These are phyloP conservation scores for Silene latifolia DNA, from an alignment of 148 eudicot species.

Conservation along the genomic window DNA sequence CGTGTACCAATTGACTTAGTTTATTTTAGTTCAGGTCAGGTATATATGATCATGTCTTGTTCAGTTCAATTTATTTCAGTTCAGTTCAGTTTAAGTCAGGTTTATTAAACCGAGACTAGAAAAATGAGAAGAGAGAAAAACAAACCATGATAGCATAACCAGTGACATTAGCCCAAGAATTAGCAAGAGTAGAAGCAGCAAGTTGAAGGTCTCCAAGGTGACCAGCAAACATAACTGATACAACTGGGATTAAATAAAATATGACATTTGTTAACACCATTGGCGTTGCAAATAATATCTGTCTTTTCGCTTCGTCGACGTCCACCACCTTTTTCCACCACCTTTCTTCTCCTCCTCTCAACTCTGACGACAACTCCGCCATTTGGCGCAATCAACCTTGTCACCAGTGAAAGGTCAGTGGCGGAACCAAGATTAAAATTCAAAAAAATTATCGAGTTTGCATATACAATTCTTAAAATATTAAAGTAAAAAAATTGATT, in stretches of 20 bases:
- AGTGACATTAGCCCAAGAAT: constrained; percentile 74
- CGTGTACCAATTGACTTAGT: too few species aligned
- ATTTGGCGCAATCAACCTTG: background rate
- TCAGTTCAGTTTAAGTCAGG: background rate
- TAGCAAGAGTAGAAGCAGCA: constrained; percentile 76
- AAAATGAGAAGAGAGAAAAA: background rate
- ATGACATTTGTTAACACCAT: constrained; percentile 66
- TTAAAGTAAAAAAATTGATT: too few species aligned
- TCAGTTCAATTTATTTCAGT: background rate
- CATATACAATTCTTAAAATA: too few species aligned
- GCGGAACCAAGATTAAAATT: background rate
- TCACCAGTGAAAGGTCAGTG: background rate
- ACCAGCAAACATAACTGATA: constrained; percentile 81
- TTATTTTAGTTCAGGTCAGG: too few species aligned
- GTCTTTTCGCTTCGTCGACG: constrained; percentile 50
- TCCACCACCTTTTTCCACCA: constrained; percentile 42
- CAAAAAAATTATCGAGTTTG: too few species aligned
- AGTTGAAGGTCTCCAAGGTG: constrained; percentile 80
- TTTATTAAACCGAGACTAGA: background rate
- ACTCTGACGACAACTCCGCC: background rate
- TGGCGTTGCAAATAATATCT: constrained; percentile 53
- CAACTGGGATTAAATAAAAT: constrained; percentile 52
- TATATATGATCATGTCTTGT: too few species aligned
- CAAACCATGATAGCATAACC: constrained; percentile 75
- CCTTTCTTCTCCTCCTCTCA: background rate